A percentile compares a stretch with the other conserved stretches of the same genome.
Conservation (phyloP, 495 filamentous ascomycete species). For the Rusavskia elegans region DNA sequence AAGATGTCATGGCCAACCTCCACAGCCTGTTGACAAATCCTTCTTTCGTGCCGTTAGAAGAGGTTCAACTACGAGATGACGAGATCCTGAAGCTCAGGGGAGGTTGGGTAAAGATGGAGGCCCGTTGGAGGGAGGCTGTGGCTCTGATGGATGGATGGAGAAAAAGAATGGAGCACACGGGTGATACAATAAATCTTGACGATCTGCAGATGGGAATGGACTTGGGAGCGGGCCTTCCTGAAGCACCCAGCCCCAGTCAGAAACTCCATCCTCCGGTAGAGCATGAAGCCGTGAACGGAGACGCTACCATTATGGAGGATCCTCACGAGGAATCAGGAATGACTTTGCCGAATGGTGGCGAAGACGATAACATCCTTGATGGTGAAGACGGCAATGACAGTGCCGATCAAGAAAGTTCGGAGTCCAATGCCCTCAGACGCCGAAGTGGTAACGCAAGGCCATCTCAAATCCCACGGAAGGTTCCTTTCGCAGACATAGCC, state of each 20-base stretch:
- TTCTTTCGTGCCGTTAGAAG: slow-evolving; percentile 89
- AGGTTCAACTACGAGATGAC: slow-evolving; percentile 78
- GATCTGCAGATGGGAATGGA: slow-evolving; percentile 64
- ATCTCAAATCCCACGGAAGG: slow-evolving; percentile 25
- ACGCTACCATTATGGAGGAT: slow-evolving; percentile 11
- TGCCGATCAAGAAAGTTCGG: slow-evolving; percentile 1
- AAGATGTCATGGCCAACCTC: slow-evolving; percentile 60
- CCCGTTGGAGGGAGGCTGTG: slow-evolving; percentile 75
- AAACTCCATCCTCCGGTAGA: slow-evolving; percentile 2
- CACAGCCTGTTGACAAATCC: slow-evolving; percentile 78
- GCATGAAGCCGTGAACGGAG: slow-evolving; percentile 26
- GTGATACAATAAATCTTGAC: slow-evolving; percentile 66
- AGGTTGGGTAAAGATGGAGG: slow-evolving; percentile 85
- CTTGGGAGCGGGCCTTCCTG: slow-evolving; percentile 41
- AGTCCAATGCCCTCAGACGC: slow-evolving; percentile 23
- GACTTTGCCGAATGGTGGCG: neutral
- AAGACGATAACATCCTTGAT: slow-evolving; percentile 3
- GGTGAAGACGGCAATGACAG: slow-evolving; percentile 18
- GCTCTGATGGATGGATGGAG: slow-evolving; percentile 89
- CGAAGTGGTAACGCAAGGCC: slow-evolving; percentile 26
- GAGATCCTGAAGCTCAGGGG: slow-evolving; percentile 68
- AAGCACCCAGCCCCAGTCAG: slow-evolving; percentile 21
- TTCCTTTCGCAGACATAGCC: slow-evolving; percentile 26
- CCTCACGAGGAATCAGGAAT: neutral
- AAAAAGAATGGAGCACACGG: slow-evolving; percentile 60